These are phyloP conservation scores for Diaporthe australafricana DNA, from an alignment of 2,329 filamentous ascomycete genomes.

Conservation along the genomic window DNA sequence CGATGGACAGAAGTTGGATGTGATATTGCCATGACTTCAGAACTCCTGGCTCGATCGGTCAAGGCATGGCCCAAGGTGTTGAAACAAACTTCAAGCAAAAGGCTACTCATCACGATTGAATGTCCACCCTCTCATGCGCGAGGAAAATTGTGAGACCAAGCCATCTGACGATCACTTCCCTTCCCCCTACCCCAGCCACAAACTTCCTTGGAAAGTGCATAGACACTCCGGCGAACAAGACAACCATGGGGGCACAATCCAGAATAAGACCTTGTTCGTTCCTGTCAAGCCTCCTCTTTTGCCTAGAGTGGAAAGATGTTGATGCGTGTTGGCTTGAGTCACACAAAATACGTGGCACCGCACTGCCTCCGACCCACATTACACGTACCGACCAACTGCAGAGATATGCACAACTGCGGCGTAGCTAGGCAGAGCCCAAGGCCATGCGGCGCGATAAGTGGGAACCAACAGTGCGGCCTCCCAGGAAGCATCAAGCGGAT, in stretches of 20 bases:
- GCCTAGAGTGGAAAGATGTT: not conserved
- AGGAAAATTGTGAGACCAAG: no score
- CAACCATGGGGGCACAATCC: not conserved
- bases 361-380: not conserved
- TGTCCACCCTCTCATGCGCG: no score
- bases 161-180: no score
- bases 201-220: not conserved
- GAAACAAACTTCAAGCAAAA: no score
- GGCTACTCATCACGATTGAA: no score
- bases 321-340: not conserved
- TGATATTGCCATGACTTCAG: no score
- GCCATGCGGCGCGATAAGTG: constrained; percentile 19
- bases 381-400: constrained; percentile 3
- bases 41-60: no score
- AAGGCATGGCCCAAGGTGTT: no score
- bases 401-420: not conserved
- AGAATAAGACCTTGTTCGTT: not conserved
- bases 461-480: constrained; percentile 10
- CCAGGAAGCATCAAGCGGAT: not conserved
- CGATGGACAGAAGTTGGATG: no score
- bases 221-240: not conserved
- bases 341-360: constrained; percentile 25
- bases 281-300: not conserved
- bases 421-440: constrained; percentile 13
- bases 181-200: not conserved